Evolutionary conservation across 768 basidiomycete genomes (phyloP), one percentile per base, ranked within the genome.

Genomic region (Tulasnella sp.): DNA sequence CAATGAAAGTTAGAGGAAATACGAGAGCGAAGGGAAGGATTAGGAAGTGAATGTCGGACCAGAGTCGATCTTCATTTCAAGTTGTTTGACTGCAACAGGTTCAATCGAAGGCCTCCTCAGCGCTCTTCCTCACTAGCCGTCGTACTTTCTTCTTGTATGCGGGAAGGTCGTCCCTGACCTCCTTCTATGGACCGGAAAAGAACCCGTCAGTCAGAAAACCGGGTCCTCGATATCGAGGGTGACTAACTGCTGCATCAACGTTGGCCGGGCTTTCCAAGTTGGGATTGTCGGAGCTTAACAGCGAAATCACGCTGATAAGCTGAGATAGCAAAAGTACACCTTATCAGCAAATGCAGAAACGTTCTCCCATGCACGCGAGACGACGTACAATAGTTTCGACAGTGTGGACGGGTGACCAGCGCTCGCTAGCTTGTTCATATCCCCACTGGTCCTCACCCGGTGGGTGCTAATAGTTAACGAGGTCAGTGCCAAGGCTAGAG

Each of bases 391-490:
- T 98, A 5, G 94, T 94, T 83, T 98, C 95, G 39, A 98, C 90
- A 0, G 92, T 91, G 79, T 99, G 97, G 62, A 99, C 94, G 3
- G 97, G 97, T 84, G 95, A 83, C 97, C 97, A 99, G 74, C 97
- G 83, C 82, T 99, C 97, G 59, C 93, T 90, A 1, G 97, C 94
- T 77, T 95, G 93, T 80, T 99, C 97, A 77, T 96, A 98, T 12
- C 96, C 83, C 76, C 91, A 98, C 79, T 98, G 92, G 80, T 99
- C 96, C 42, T 95, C 93, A 37, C 95, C 96, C 0, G 96, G 96
- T 40, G 92, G 88, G 78, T 98, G 96, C 94, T 97, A 76, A 1
- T n/a, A n/a, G 67, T 5, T 37, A 68, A 59, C 29, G 44, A 70
- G 34, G 42, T 14, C 36, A 41, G n/a, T 34, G 29, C 59, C 17